Conservation (phyloP, 495 filamentous ascomycete species). For the Penicillium egyptiacum region DNA sequence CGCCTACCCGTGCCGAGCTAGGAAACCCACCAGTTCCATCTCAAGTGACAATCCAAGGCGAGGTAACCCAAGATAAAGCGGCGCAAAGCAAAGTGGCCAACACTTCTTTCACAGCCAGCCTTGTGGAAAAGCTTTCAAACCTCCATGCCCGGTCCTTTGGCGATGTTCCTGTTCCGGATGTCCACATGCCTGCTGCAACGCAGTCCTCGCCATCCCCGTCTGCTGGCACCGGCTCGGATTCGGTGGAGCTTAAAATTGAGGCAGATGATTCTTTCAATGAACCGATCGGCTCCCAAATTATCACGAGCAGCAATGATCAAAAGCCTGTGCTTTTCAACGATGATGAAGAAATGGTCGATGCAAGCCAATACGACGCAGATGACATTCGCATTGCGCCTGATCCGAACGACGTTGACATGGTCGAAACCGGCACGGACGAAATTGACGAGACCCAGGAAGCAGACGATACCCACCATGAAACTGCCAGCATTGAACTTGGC, state of each 20-base stretch:
- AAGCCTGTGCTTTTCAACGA: not conserved
- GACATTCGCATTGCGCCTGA: not conserved
- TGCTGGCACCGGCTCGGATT: not conserved
- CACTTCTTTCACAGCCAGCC: constrained; percentile 32
- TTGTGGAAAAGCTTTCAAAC: constrained; percentile 32
- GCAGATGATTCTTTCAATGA: not conserved
- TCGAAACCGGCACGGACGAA: constrained; percentile 15
- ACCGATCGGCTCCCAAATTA: not conserved
- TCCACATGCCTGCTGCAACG: constrained; percentile 7
- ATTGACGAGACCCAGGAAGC: constrained; percentile 17
- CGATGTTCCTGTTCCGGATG: constrained; percentile 9
- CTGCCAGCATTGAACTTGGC: constrained; percentile 47
- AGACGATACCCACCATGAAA: constrained; percentile 35
- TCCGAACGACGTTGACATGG: constrained; percentile 1
- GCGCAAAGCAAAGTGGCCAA: not conserved
- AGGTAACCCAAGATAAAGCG: not conserved
- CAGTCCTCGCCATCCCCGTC: not conserved
- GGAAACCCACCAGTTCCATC: not conserved
- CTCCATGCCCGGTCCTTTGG: constrained; percentile 32
- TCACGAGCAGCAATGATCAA: not conserved
- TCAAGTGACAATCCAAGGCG: not conserved
- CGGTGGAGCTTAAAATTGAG: not conserved
- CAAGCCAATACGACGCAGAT: not conserved
- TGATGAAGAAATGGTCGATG: not conserved
- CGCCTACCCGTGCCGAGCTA: not conserved